Conservation (phyloP, 2,329 filamentous ascomycete species). For the Exophiala sp. region DNA sequence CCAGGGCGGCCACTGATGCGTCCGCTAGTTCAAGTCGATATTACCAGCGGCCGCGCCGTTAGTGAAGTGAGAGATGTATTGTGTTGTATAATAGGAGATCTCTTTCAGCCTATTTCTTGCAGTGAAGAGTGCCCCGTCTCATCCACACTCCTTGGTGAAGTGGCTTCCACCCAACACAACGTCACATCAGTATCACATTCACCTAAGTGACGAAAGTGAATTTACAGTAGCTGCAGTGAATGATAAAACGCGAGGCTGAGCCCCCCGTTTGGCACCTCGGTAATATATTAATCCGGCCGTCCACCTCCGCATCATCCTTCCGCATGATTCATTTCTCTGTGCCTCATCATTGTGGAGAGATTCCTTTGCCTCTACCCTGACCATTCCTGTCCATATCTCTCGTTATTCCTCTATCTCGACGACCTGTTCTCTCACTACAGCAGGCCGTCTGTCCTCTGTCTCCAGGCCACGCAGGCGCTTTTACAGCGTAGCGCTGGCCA, state of each 20-base stretch:
- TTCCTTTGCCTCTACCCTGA: neutral
- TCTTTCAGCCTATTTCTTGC: neutral
- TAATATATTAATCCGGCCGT: slow-evolving; percentile 8
- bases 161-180: neutral
- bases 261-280: slow-evolving; percentile 8
- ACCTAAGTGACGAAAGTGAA: neutral
- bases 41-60: neutral
- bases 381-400: neutral
- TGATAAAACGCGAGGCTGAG: slow-evolving; percentile 8
- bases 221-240: neutral
- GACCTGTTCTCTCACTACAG: neutral
- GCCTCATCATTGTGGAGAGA: neutral
- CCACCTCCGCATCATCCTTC: neutral
- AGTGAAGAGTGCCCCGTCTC: neutral
- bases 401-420: neutral
- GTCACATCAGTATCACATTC: neutral
- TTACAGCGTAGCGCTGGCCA: neutral
- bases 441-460: neutral
- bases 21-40: neutral
- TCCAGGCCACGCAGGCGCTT: slow-evolving; percentile 1
- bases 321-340: neutral
- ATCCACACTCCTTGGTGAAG: neutral
- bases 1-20: neutral
- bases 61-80: neutral
- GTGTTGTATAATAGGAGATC: neutral